Conservation (phyloP, 306 rosid genomes). For the Lablab purpureus region DNA sequence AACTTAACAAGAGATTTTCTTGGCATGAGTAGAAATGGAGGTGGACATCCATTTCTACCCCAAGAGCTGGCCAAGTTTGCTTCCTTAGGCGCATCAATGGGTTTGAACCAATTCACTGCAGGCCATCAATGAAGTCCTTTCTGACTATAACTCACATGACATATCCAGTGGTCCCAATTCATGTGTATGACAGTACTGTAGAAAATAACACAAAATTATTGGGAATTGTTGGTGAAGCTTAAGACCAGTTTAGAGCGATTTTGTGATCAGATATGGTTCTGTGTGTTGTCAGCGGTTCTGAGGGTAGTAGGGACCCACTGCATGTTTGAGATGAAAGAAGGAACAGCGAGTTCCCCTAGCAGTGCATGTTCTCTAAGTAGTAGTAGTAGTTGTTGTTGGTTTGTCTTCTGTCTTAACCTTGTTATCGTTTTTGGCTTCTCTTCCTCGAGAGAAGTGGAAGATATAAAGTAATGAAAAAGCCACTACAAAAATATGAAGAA, state of each 20-base stretch:
- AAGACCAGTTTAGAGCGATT: neutral
- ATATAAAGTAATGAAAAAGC: neutral
- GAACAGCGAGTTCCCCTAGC: conserved; percentile 48
- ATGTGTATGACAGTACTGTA: conserved; percentile 4
- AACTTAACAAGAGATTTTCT: conserved; percentile 81
- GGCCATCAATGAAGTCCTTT: conserved; percentile 57
- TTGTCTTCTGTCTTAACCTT: conserved; percentile 45
- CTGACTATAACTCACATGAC: neutral
- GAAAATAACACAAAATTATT: conserved; percentile 14
- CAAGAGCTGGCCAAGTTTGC: conserved; percentile 74
- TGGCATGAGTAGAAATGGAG: conserved; percentile 59
- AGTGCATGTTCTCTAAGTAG: conserved; percentile 50
- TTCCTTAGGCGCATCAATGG: conserved; percentile 63
- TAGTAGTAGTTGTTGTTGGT: conserved; percentile 43
- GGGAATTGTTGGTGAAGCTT: neutral
- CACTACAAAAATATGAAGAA: neutral
- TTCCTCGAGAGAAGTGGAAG: conserved; percentile 12
- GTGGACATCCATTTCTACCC: conserved; percentile 51
- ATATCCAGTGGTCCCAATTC: conserved; percentile 4
- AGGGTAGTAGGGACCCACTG: conserved; percentile 49
- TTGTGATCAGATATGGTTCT: conserved; percentile 7
- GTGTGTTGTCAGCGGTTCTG: neutral
- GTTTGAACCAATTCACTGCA: conserved; percentile 66
- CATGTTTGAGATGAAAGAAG: conserved; percentile 60
- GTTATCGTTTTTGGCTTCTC: conserved; percentile 51